Evolutionary conservation across 805 yeast species (phyloP), one percentile per base, ranked within the genome.

Genomic region (Yarrowia sp.): DNA sequence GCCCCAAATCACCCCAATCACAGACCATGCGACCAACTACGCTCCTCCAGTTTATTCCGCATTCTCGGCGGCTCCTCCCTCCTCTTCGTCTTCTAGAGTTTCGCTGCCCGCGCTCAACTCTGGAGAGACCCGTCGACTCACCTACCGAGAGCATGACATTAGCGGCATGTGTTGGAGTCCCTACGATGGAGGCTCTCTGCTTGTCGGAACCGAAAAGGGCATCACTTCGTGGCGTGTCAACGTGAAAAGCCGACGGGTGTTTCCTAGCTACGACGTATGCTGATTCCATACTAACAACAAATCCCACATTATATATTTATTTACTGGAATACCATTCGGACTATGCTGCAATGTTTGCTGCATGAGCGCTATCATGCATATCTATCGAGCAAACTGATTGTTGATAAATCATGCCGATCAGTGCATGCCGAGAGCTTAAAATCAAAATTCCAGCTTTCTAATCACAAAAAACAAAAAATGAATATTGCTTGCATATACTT

Each of bases 181-280:
- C 51, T 81, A 80, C 67, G 73, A 74, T 17, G 79, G 82, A 9
- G 86, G 86, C 0, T 79, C 84, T 38, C 72, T 88, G 40, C 77
- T 84, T 7, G 82, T 88, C 36, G 92, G 90, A 0, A 81, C 85
- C 62, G 86, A 84, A 66, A 83, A 82, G 48, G 96, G 96, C 0
- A 77, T 90, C 21, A 79, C 86, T 51, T 79, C 81, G 68, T 89
- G 93, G 92, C 83, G 82, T 46, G 81, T 89, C 52, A 88, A 88
- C 62, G 68, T 68, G 28, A 66, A 70, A 64, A 56, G 70, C 17
- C 64, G 73, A 4, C 62, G 72, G 26, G 70, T 71, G 11, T 71
- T 70, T 44, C 73, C 72, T 1, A 54, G 68, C 40, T 71, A 67
- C 54, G 62, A 70, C 16, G 68, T 70, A 32, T 68, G 73, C 28